Evolutionary conservation across 352 stramenopile genomes (phyloP), one percentile per base, ranked within the genome.

Genomic region (Phytophthora fragariae): DNA sequence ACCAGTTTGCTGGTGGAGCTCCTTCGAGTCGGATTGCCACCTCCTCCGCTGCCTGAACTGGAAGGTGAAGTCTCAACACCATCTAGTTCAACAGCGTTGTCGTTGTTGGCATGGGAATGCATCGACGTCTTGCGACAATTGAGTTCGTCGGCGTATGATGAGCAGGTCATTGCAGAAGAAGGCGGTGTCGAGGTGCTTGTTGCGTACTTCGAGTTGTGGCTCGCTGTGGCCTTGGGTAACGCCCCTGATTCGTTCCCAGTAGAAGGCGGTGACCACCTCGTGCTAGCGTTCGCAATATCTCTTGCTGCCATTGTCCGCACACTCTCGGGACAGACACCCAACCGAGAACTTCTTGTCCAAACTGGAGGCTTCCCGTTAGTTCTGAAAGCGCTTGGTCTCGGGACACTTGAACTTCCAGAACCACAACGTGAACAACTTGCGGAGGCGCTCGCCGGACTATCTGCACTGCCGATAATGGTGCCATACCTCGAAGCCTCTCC

Each of bases 51-150:
- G 5, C 37, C 52, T 21, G 33, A 68, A 31, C 57, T 27, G 6
- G 71, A 69, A 37, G 29, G 14, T 17, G 67, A 63, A 21, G n/a
- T 31, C n/a, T n/a, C 7, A 33, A 15, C 17, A 21, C 5, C 19
- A 27, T 9, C 56, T 17, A 15, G 10, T 11, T 11, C 57, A 4
- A 55, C 65, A 19, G 14, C 52, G 12, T 44, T 82, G 14, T 75
- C 75, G 3, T 24, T 47, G 33, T 39, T 82, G 6, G 19, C 56
- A 5, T 79, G 61, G 49, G 83, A 89, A 49, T 82, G 76, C 12
- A 60, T 90, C n/a, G 44, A 63, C 0, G 56, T 91, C 17, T 73
- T 92, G 14, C 75, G 83, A 10, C 76, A 70, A 15, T 52, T 93
- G 24, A 82, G 72, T 54, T 19, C 17, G 1, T 80, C 58, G 15